These are phyloP conservation scores for Penicillium manginii DNA, from an alignment of 495 filamentous ascomycete species.

Conservation along the genomic window DNA sequence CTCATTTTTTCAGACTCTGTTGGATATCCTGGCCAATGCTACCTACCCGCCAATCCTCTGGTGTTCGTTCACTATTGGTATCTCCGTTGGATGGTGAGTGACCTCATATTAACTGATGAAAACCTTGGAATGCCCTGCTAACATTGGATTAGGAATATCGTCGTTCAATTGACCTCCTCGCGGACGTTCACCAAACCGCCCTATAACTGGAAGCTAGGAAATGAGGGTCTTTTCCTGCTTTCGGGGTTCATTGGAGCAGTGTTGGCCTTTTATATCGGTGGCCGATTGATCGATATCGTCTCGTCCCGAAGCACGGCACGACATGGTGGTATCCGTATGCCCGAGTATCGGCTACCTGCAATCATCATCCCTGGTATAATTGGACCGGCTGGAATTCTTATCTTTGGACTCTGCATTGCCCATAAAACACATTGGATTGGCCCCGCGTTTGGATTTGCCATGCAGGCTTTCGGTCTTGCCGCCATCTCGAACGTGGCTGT, in stretches of 20 bases:
- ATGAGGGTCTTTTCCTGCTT: slow-evolving; percentile 32
- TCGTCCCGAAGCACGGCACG: slow-evolving; percentile 32
- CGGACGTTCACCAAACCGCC: slow-evolving; percentile 35
- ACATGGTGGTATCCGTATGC: slow-evolving; percentile 28
- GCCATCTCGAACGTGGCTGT: slow-evolving; percentile 41
- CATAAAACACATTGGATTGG: slow-evolving; percentile 36
- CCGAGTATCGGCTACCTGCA: slow-evolving; percentile 36
- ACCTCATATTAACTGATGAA: neutral
- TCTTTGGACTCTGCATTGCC: slow-evolving; percentile 35
- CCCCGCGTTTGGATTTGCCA: slow-evolving; percentile 36
- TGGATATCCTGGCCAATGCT: slow-evolving; percentile 29
- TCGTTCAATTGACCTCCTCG: slow-evolving; percentile 35
- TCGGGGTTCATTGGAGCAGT: slow-evolving; percentile 37
- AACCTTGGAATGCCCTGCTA: neutral
- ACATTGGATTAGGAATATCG: slow-evolving; percentile 32
- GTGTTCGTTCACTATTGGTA: slow-evolving; percentile 34
- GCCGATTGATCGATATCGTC: slow-evolving; percentile 37
- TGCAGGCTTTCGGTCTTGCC: slow-evolving; percentile 40
- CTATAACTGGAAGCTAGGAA: slow-evolving; percentile 33
- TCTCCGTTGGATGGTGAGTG: slow-evolving; percentile 36
- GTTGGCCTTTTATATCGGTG: slow-evolving; percentile 37
- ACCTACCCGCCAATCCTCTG: slow-evolving; percentile 37
- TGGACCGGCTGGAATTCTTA: slow-evolving; percentile 33
- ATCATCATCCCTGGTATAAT: slow-evolving; percentile 33
- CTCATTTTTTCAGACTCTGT: slow-evolving; percentile 26